Conservation (phyloP, 352 stramenopile genomes). For the Globisporangium heterothallicum region DNA sequence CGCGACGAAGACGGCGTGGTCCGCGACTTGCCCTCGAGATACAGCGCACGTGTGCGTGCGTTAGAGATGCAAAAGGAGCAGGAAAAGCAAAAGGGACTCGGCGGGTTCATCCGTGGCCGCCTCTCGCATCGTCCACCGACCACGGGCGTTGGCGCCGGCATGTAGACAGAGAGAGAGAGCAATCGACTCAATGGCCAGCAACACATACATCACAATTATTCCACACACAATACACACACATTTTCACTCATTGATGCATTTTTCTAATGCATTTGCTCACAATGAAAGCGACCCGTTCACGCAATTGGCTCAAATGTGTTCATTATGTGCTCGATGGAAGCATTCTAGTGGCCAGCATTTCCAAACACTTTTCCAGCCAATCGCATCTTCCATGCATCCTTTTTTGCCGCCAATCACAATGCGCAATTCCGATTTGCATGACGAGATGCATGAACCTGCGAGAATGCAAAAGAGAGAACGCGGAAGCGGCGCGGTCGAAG, state of each 20-base stretch:
- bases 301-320: too few relatives aligned
- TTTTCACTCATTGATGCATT: too few relatives aligned
- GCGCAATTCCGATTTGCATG: too few relatives aligned
- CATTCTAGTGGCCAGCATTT: too few relatives aligned
- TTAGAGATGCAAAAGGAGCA: constrained; percentile 81
- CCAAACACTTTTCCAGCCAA: background rate
- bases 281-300: too few relatives aligned
- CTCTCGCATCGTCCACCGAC: constrained; percentile 52
- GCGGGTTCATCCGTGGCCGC: constrained; percentile 74
- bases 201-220: too few relatives aligned
- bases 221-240: too few relatives aligned
- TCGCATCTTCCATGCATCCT: background rate
- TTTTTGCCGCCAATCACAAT: background rate
- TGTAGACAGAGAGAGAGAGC: constrained; percentile 7
- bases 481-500: background rate
- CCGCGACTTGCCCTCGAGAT: constrained; percentile 72
- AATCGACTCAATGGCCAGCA: too few relatives aligned
- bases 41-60: constrained; percentile 65
- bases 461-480: background rate
- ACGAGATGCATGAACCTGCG: too few relatives aligned
- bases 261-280: too few relatives aligned
- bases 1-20: constrained; percentile 77
- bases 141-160: constrained; percentile 4
- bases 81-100: constrained; percentile 76
- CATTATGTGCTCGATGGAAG: too few relatives aligned